These are phyloP conservation scores for Eucalyptus melliodora DNA, from an alignment of 345 rosid species.

Conservation along the genomic window DNA sequence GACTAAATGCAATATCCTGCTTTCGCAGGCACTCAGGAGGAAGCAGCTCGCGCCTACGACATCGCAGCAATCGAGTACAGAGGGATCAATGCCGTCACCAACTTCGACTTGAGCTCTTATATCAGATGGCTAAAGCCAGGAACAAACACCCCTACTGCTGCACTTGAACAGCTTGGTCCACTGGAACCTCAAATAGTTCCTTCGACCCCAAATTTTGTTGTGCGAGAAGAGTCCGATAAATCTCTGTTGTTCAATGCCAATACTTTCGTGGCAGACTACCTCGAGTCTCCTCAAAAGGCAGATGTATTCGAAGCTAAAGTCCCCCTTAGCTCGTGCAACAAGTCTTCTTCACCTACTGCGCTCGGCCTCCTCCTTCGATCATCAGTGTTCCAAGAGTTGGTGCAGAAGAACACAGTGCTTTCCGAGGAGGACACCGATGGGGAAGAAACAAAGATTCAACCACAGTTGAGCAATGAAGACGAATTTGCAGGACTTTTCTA, in stretches of 20 bases:
- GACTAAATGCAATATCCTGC: background rate
- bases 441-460: conserved; percentile 15
- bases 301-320: background rate
- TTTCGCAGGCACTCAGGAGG: conserved; percentile 35
- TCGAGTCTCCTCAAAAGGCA: conserved; percentile 5
- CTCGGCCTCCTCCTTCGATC: conserved; percentile 43
- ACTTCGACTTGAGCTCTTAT: conserved; percentile 30
- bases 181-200: background rate
- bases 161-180: conserved; percentile 1
- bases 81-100: conserved; percentile 43
- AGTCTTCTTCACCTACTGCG: conserved; percentile 31
- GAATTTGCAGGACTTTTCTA: conserved; percentile 22
- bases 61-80: conserved; percentile 40
- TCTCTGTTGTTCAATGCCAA: background rate
- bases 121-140: conserved; percentile 41
- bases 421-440: conserved; percentile 18
- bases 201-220: background rate
- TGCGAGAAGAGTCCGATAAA: conserved; percentile 13
- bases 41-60: conserved; percentile 40
- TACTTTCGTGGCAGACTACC: conserved; percentile 3
- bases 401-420: conserved; percentile 29
- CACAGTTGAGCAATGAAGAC: conserved; percentile 6
- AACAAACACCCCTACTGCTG: background rate
- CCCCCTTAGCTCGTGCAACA: conserved; percentile 1
- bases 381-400: conserved; percentile 32